phyloP scores from a whole-genome alignment of 164 flowering plant genomes.

The Taxillus chinensis region DNA sequence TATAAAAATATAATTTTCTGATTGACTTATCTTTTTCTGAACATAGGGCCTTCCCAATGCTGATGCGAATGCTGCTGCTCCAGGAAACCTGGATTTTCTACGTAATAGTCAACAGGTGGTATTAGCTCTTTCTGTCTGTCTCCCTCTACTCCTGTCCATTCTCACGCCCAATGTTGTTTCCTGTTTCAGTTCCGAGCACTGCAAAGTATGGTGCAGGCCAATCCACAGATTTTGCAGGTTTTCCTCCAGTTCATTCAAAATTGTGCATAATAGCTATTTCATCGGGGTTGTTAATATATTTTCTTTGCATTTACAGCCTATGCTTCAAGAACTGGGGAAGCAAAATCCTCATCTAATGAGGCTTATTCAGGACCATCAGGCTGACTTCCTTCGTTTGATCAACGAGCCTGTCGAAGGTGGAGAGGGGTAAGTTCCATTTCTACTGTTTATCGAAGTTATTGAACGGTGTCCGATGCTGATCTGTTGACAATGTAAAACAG shows the following conservation, averaged over 20 bases:
- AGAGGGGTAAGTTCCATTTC: slow-evolving; percentile 25
- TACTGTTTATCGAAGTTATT: no score
- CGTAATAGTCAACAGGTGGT: slow-evolving; percentile 83
- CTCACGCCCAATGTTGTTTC: not conserved
- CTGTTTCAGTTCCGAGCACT: slow-evolving; percentile 53
- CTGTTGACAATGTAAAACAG: slow-evolving; percentile 13
- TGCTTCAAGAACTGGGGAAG: slow-evolving; percentile 72
- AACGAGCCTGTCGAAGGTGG: slow-evolving; percentile 68
- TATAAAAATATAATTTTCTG: no score
- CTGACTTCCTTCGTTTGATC: slow-evolving; percentile 59
- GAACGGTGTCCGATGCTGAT: no score
- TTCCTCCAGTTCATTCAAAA: not conserved
- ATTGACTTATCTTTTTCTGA: slow-evolving; percentile 3
- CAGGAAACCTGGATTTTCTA: slow-evolving; percentile 72
- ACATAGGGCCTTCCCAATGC: slow-evolving; percentile 71
- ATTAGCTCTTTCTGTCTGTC: not conserved
- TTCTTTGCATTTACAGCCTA: slow-evolving; percentile 32
- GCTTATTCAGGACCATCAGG: slow-evolving; percentile 65
- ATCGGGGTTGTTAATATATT: not conserved
- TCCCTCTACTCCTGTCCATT: slow-evolving; percentile 1
- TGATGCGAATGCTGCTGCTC: slow-evolving; percentile 60
- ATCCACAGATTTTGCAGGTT: slow-evolving; percentile 76
- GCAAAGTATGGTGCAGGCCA: slow-evolving; percentile 68
- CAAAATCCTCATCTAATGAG: slow-evolving; percentile 62
- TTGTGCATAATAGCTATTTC: not conserved